Evolutionary conservation across 2,329 filamentous ascomycete genomes (phyloP).

Genomic region (Hymenoscyphus occultus): DNA sequence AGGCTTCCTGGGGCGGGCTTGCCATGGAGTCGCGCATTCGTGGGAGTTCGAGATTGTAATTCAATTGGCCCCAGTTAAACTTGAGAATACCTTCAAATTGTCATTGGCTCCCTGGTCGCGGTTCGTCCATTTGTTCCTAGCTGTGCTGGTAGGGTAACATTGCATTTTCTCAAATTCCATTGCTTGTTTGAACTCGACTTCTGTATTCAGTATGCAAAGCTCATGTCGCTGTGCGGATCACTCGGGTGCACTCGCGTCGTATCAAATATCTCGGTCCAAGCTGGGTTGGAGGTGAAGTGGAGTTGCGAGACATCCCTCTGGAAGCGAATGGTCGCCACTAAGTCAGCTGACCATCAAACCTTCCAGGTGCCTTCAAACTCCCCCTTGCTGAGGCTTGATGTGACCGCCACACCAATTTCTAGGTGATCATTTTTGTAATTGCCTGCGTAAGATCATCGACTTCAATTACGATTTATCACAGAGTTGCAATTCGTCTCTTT

Average conservation of each 20-base stretch:
- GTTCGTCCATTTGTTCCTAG: background rate
- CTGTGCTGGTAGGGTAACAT: background rate
- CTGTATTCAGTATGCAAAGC: background rate
- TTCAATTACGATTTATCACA: too few relatives aligned
- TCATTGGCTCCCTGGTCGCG: background rate
- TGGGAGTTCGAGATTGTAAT: background rate
- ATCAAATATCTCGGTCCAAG: background rate
- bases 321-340: background rate
- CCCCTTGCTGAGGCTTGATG: too few relatives aligned
- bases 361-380: too few relatives aligned
- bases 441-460: too few relatives aligned
- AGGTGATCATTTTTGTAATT: too few relatives aligned
- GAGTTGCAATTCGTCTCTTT: too few relatives aligned
- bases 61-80: constrained; percentile 1
- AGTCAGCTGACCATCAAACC: background rate
- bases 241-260: background rate
- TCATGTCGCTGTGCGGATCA: background rate
- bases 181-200: background rate
- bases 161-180: background rate
- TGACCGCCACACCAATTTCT: too few relatives aligned
- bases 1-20: background rate
- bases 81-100: background rate
- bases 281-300: background rate
- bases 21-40: background rate
- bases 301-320: background rate